Evolutionary conservation across 176 grass and related monocot species (phyloP).

Genomic region (Triticum timopheevii): DNA sequence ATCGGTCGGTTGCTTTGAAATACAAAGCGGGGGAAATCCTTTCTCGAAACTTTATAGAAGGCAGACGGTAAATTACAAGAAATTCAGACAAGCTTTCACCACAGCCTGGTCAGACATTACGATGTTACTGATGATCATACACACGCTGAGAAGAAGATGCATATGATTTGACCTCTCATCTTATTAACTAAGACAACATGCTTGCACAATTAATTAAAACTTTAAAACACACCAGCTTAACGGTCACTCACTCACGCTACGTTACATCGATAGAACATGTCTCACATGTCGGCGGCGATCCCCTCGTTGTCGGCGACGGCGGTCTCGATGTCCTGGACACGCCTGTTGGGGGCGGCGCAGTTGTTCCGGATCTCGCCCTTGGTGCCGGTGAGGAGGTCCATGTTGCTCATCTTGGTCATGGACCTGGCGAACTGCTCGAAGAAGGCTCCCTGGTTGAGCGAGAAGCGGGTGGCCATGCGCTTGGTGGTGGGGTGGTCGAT

Average conservation of each 20-base stretch:
- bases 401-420: conserved; percentile 48
- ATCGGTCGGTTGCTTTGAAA: too few species aligned
- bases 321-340: background rate
- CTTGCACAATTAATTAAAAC: background rate
- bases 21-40: too few species aligned
- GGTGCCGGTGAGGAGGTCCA: conserved; percentile 39
- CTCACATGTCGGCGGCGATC: background rate
- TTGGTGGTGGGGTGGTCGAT: conserved; percentile 15
- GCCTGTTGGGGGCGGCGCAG: conserved; percentile 27
- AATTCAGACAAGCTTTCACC: too few species aligned
- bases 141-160: background rate
- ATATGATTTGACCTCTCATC: background rate
- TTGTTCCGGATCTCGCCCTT: conserved; percentile 39
- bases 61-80: too few species aligned
- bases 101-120: too few species aligned
- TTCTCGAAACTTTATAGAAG: too few species aligned
- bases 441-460: conserved; percentile 40
- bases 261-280: background rate
- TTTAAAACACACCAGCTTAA: background rate
- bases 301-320: background rate
- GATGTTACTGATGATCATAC: too few species aligned
- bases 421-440: conserved; percentile 44
- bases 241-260: background rate
- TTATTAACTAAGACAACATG: background rate
- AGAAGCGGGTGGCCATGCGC: conserved; percentile 20